A percentile compares a stretch with the other conserved stretches of the same genome.
Conservation (phyloP, 2,329 filamentous ascomycete genomes). For the Rhinocladiella mackenziei region DNA sequence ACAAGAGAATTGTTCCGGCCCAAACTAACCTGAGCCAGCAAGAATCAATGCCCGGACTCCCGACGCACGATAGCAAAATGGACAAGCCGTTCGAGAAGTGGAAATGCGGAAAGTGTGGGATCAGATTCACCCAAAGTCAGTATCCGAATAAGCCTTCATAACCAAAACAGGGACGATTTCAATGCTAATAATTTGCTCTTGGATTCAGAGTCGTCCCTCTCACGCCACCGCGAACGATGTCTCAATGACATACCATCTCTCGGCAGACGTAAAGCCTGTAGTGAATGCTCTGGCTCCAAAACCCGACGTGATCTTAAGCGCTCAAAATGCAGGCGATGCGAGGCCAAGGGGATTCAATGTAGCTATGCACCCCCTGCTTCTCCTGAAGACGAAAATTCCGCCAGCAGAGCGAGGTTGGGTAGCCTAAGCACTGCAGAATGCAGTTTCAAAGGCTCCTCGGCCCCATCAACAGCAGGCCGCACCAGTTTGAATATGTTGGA, state of each 20-base stretch:
- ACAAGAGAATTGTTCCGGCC: too few species aligned
- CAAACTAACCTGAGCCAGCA: too few species aligned
- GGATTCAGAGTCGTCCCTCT: constrained; percentile 1
- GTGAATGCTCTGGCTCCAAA: constrained; percentile 6
- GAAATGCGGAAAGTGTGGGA: neutral
- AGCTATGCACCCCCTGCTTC: neutral
- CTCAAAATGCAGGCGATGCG: constrained; percentile 2
- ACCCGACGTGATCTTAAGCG: constrained; percentile 3
- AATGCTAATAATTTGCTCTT: neutral
- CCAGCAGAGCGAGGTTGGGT: too few species aligned
- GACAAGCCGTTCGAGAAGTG: too few species aligned
- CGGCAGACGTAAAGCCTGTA: constrained; percentile 1
- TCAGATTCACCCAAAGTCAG: constrained; percentile 2
- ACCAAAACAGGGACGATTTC: neutral
- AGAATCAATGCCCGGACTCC: too few species aligned
- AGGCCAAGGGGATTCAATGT: constrained; percentile 1
- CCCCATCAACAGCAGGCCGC: neutral
- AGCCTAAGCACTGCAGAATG: too few species aligned
- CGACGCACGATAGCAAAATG: too few species aligned
- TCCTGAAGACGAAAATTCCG: neutral
- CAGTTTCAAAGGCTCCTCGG: neutral
- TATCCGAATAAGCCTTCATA: neutral
- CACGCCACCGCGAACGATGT: constrained; percentile 2
- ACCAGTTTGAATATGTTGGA: neutral
- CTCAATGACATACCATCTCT: neutral